phyloP scores from a whole-genome alignment of 768 basidiomycete genomes.

The Lactarius indigo region DNA sequence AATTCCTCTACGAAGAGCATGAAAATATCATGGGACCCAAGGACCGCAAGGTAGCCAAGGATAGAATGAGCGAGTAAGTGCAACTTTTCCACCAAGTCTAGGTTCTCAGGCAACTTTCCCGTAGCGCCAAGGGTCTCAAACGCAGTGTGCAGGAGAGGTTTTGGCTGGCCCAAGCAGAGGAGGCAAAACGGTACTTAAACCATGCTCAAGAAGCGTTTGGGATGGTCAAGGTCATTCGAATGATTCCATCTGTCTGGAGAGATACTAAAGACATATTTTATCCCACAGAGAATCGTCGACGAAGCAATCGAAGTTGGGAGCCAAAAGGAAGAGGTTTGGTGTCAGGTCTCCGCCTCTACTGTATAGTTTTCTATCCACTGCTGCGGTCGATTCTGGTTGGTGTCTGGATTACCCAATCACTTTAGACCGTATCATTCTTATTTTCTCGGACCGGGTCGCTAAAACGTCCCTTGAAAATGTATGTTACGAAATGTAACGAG shows the following conservation, averaged over 20 bases:
- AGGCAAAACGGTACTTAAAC: not conserved
- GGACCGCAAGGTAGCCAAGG: not conserved
- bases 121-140: conserved; percentile 4
- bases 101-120: not conserved
- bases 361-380: not conserved
- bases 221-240: conserved; percentile 3
- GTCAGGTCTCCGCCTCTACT: not conserved
- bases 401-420: not conserved
- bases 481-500: not conserved
- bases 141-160: not conserved
- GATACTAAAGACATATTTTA: not conserved
- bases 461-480: no score
- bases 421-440: not conserved
- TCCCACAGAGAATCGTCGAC: not conserved
- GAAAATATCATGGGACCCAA: not conserved
- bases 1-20: not conserved
- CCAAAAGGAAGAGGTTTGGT: not conserved
- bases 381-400: not conserved
- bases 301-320: not conserved
- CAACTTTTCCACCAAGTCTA: not conserved
- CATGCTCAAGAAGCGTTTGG: not conserved
- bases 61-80: not conserved
- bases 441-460: not conserved
- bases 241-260: not conserved
- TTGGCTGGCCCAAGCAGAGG: not conserved